Conservation (phyloP, 805 yeast species). For the Komagataella phaffii region DNA sequence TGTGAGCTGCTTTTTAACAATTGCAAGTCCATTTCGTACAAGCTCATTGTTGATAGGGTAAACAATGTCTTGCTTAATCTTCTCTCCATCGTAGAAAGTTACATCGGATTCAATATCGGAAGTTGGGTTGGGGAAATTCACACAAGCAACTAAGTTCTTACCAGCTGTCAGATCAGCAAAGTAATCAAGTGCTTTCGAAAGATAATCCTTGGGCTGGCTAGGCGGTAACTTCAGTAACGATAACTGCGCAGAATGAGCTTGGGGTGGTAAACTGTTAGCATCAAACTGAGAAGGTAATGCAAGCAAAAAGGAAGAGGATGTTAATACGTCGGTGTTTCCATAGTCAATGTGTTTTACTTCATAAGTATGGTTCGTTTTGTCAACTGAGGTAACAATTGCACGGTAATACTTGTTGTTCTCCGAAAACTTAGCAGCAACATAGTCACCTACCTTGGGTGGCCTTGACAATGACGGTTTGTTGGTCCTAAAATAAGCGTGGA, state of each 20-base stretch:
- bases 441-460: slow-evolving; percentile 37
- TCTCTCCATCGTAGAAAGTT: slow-evolving; percentile 41
- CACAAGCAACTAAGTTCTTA: slow-evolving; percentile 40
- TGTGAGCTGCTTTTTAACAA: slow-evolving; percentile 27
- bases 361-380: slow-evolving; percentile 26
- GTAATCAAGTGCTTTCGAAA: slow-evolving; percentile 36
- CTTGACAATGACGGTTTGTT: slow-evolving; percentile 19
- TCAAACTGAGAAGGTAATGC: slow-evolving; percentile 38
- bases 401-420: slow-evolving; percentile 46
- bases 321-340: slow-evolving; percentile 37
- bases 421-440: slow-evolving; percentile 38
- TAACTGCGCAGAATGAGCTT: slow-evolving; percentile 41
- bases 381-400: slow-evolving; percentile 35
- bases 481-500: slow-evolving; percentile 31
- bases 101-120: slow-evolving; percentile 33
- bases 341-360: slow-evolving; percentile 49
- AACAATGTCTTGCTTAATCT: slow-evolving; percentile 36
- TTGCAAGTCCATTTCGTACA: slow-evolving; percentile 45
- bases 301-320: slow-evolving; percentile 26
- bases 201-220: slow-evolving; percentile 35
- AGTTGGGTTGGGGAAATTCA: slow-evolving; percentile 23
- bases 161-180: slow-evolving; percentile 40
- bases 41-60: slow-evolving; percentile 49
- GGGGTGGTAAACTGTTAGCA: slow-evolving; percentile 26
- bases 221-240: slow-evolving; percentile 49